Conservation (phyloP, 768 basidiomycete species). For the Suillus subaureus region DNA sequence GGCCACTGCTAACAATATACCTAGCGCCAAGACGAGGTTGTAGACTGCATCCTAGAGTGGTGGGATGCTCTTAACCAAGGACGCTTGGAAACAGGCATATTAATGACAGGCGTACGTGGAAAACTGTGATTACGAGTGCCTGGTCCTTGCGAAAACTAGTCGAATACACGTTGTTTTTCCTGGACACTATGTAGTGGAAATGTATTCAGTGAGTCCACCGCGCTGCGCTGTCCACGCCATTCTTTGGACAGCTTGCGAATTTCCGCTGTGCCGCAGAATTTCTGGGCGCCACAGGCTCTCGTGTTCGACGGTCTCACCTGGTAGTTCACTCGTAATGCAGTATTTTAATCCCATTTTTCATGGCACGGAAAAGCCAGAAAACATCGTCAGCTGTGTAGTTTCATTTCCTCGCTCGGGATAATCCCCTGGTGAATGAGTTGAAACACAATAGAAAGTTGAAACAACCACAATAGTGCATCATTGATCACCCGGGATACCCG, state of each 20-base stretch:
- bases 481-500: not conserved
- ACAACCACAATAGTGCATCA: not conserved
- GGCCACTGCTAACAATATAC: conserved; percentile 3
- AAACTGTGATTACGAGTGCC: conserved; percentile 39
- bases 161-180: not conserved
- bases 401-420: not conserved
- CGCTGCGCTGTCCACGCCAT: not conserved
- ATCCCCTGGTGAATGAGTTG: not conserved
- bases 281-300: not conserved
- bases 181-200: not conserved
- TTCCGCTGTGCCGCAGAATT: not conserved
- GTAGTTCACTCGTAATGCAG: not conserved
- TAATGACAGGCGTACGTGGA: conserved; percentile 55
- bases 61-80: conserved; percentile 50
- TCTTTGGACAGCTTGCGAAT: not conserved
- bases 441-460: not conserved
- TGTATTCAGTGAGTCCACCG: not conserved
- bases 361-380: not conserved
- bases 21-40: conserved; percentile 66
- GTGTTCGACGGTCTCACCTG: not conserved
- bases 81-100: conserved; percentile 61
- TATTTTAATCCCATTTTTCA: not conserved
- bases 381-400: not conserved
- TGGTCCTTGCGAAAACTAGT: not conserved
- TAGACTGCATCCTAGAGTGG: conserved; percentile 72